Base-by-base conservation (phyloP, 768 basidiomycete species). In the Megacollybia marginata region DNA sequence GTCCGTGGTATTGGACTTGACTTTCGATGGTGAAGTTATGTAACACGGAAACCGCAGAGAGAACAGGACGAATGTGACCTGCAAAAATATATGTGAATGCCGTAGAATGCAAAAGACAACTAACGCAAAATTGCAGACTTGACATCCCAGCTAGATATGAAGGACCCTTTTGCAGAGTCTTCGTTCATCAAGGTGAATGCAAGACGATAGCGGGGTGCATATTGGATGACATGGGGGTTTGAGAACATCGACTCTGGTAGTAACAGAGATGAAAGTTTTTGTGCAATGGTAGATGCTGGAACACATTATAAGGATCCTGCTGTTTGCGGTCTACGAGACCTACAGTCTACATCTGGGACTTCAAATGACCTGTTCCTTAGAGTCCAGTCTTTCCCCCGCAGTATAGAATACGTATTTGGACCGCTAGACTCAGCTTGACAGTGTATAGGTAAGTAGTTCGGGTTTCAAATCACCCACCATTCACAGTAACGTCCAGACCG, bases 11-110 rank as follows among this genome's bases (percentile, higher is more conserved):
- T 58, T 94, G 91, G 1, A 96, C 79, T 68, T 98, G 95, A 52
- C 92, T 95, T 69, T 97, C 93, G 42, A 97, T 75, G 2, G 88
- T 93, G 61, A 93, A 91, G 59, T 94, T 92, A 70, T 97, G 91
- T 15, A 98, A 65, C 13, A 72, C 63, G 2, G 70, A 69, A 5
- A 97, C 70, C 32, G 75, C 69, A 12, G 72, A 61, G 9, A 90
- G 63, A 9, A 87, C 69, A 0, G 92, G 90, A 9, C 69, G 63
- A 20, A 98, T 66, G 62, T 88, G 79, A 28, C 69, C 94, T 97
- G 59, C 12, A 46, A 20, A 48, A 47, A 13, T 49, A 31, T 46
- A 12, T 44, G 34, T 46, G 19, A 15, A 48, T 40, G 16, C 23
- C 34, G 33, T 32, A 28, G 28, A 18, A 46, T n/a, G 12, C 9